A percentile compares a stretch with the other conserved stretches of the same genome.
Conservation (phyloP, 768 basidiomycete genomes). For the Gymnopilus dilepis region DNA sequence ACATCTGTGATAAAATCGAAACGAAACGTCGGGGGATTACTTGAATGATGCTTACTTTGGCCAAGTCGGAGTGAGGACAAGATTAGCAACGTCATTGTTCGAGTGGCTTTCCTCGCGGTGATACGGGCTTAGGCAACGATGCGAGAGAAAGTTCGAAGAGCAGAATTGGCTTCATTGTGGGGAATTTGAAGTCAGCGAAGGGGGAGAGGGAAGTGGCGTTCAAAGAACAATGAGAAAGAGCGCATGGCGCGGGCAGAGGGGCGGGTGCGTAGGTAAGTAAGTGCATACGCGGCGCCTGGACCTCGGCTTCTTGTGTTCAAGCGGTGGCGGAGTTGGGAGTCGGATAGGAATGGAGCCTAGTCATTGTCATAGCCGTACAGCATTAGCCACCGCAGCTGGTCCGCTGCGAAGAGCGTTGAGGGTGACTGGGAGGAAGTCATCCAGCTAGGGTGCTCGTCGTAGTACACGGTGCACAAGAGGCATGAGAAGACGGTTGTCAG, state of each 20-base stretch:
- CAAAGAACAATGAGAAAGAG: slow-evolving; percentile 7
- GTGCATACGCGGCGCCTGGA: neutral
- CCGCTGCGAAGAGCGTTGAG: neutral
- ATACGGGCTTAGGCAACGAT: neutral
- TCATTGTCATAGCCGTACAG: neutral
- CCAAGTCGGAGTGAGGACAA: too few relatives aligned
- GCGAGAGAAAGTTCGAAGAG: too few relatives aligned
- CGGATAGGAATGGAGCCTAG: slow-evolving; percentile 7
- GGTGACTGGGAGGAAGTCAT: neutral
- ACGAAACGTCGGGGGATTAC: too few relatives aligned
- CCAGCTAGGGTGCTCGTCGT: neutral
- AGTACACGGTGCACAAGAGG: neutral
- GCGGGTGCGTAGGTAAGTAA: neutral
- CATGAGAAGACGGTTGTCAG: neutral
- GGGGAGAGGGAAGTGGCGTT: neutral
- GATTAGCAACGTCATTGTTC: too few relatives aligned
- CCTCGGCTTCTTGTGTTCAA: neutral
- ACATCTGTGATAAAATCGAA: too few relatives aligned
- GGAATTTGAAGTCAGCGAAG: neutral
- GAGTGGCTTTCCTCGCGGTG: neutral
- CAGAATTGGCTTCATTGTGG: too few relatives aligned
- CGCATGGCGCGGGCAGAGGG: neutral
- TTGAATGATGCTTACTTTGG: too few relatives aligned
- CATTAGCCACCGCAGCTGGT: neutral
- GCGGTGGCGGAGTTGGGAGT: neutral